A percentile compares a stretch with the other conserved stretches of the same genome.
Evolutionary conservation across 495 filamentous ascomycete genomes (phyloP).

Genomic region (Penicillium verhagenii): DNA sequence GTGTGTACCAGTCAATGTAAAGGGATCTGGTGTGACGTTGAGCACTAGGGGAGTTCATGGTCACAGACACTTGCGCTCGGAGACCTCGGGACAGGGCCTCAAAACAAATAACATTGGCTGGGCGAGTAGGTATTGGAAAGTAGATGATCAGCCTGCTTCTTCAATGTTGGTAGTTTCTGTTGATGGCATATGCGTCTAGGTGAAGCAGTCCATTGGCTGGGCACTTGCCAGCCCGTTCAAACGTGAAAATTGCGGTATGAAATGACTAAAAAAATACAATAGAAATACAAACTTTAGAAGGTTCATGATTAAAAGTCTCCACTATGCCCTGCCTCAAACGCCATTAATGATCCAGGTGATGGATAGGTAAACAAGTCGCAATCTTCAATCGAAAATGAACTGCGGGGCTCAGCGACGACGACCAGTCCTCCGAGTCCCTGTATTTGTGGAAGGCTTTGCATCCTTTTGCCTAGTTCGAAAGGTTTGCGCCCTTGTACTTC

Average conservation of each 20-base stretch:
- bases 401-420: conserved; percentile 32
- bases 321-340: not conserved
- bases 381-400: conserved; percentile 19
- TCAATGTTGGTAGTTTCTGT: too few species aligned
- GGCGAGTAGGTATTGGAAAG: too few species aligned
- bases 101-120: too few species aligned
- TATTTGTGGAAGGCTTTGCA: conserved; percentile 29
- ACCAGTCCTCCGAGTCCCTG: conserved; percentile 33
- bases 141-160: too few species aligned
- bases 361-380: not conserved
- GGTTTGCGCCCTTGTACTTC: conserved; percentile 42
- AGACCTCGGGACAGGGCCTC: too few species aligned
- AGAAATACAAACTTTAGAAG: not conserved
- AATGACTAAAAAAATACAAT: not conserved
- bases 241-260: not conserved
- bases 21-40: too few species aligned
- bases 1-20: too few species aligned
- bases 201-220: too few species aligned
- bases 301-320: not conserved
- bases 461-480: conserved; percentile 41
- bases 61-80: too few species aligned
- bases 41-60: too few species aligned
- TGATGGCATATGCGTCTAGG: too few species aligned
- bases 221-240: not conserved
- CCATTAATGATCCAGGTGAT: not conserved